These are phyloP conservation scores for Pyrenochaeta sp. DNA, from an alignment of 2,329 filamentous ascomycete genomes.

Conservation along the genomic window DNA sequence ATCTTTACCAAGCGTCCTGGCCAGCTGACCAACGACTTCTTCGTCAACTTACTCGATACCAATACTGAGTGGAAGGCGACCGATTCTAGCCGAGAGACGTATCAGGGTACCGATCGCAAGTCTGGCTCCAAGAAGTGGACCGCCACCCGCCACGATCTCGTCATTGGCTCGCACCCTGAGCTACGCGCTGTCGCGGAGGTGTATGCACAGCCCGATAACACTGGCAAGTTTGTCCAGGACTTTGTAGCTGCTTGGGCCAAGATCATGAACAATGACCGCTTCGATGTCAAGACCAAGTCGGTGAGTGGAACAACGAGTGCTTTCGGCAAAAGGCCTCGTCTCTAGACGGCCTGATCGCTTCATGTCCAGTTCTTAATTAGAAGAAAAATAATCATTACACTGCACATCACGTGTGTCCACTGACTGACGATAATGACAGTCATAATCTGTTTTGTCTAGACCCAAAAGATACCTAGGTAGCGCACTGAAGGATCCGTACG, in stretches of 20 bases:
- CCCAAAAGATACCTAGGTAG: slow-evolving; percentile 28
- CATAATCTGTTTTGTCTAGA: slow-evolving; percentile 27
- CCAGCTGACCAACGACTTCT: slow-evolving; percentile 79
- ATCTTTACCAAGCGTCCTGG: slow-evolving; percentile 74
- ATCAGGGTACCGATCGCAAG: slow-evolving; percentile 70
- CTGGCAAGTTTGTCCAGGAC: slow-evolving; percentile 73
- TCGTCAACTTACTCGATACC: slow-evolving; percentile 77
- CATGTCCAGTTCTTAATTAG: slow-evolving; percentile 14
- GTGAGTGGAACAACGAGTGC: slow-evolving; percentile 37
- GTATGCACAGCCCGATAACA: slow-evolving; percentile 67
- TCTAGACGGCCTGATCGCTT: slow-evolving; percentile 17
- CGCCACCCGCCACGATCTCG: slow-evolving; percentile 71
- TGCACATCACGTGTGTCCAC: slow-evolving; percentile 16
- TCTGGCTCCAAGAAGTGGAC: slow-evolving; percentile 72
- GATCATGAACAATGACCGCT: slow-evolving; percentile 77
- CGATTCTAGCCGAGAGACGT: slow-evolving; percentile 61
- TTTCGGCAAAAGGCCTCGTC: slow-evolving; percentile 35
- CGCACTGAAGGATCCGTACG: slow-evolving; percentile 8
- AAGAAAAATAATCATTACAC: too few relatives aligned
- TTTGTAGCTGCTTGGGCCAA: slow-evolving; percentile 76
- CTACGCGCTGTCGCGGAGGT: slow-evolving; percentile 74
- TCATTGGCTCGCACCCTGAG: slow-evolving; percentile 78
- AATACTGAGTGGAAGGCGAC: slow-evolving; percentile 69
- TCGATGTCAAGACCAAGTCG: slow-evolving; percentile 57
- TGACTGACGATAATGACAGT: slow-evolving; percentile 32